Base-by-base conservation (phyloP, 805 yeast genomes). In the Wickerhamomyces strasburgensis region DNA sequence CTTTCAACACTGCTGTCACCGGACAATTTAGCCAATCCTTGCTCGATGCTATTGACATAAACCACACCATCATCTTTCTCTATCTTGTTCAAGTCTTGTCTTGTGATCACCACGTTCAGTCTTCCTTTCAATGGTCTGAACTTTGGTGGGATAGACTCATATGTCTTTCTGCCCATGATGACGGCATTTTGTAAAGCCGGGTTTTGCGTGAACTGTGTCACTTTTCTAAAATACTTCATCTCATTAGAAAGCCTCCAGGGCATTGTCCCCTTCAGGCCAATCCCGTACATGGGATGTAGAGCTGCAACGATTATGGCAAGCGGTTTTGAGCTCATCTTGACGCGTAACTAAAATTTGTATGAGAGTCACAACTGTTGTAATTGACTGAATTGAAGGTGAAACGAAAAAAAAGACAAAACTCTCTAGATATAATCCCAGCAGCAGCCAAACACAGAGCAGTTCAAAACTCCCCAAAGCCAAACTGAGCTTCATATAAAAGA, bases 141-240 rank as follows among this genome's bases (percentile, higher is more conserved):
- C 55, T 72, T 79, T 2, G 61, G 43, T 0, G 98, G 98, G 23
- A 93, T 89, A 6, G 95, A 84, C 23, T 88, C 93, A 95, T 97
- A 93, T 2, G 98, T 90, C 54, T 80, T 84, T 41, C 97, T 72
- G 11, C 98, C 98, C 98, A 93, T 93, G 4, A 93, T 70, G 11
- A 93, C 98, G 0, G 85, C 94, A 55, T 87, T 86, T 24, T 27
- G 26, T 4, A 46, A 52, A 42, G 60, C 56, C 19, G 68, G 58
- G 7, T 46, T 48, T 0, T 61, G 24, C 17, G 45, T 58, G 7
- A 49, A 47, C 3, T 78, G 61, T 0, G 98, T 93, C 13, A 86
- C 80, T 40, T 76, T 74, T 43, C 75, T 72, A 65, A 93, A 93
- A 56, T 79, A 93, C 54, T 78, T 76, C 83, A 93, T 85, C 57